These are phyloP conservation scores for Hibiscus tridactylites DNA, from an alignment of 345 rosid genomes.

Conservation along the genomic window DNA sequence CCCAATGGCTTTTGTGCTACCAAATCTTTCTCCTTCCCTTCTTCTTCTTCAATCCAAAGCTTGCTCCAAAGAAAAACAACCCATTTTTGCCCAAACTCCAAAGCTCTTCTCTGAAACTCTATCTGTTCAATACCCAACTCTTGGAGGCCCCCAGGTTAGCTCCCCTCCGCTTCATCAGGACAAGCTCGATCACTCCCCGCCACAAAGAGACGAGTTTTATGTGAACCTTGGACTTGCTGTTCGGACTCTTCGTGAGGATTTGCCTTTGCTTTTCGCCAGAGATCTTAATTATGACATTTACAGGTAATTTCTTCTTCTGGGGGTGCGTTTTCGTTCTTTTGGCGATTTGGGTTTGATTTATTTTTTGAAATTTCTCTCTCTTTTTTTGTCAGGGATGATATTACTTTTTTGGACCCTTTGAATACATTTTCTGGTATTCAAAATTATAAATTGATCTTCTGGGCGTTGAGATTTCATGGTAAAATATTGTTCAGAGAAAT, in stretches of 20 bases:
- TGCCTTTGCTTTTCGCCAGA: slow-evolving; percentile 59
- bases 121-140: slow-evolving; percentile 26
- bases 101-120: slow-evolving; percentile 7
- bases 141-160: slow-evolving; percentile 37
- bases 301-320: slow-evolving; percentile 43
- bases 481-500: slow-evolving; percentile 72
- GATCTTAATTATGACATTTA: slow-evolving; percentile 84
- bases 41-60: slow-evolving; percentile 48
- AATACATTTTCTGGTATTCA: slow-evolving; percentile 75
- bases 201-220: slow-evolving; percentile 49
- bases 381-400: slow-evolving; percentile 57
- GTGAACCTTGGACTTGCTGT: slow-evolving; percentile 81
- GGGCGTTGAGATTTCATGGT: slow-evolving; percentile 93
- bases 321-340: neutral
- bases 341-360: neutral
- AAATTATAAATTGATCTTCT: slow-evolving; percentile 72
- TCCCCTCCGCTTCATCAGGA: slow-evolving; percentile 22
- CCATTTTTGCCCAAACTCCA: neutral
- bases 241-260: slow-evolving; percentile 79
- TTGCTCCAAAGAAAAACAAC: slow-evolving; percentile 29
- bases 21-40: slow-evolving; percentile 54
- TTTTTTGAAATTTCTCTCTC: neutral
- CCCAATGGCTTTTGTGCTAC: slow-evolving; percentile 70
- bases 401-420: slow-evolving; percentile 69
- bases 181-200: slow-evolving; percentile 12